Percentiles rank a stretch among this genome's conserved stretches.
Conservation (phyloP, 1,284 basidiomycete genomes). For the Athelia sp. region DNA sequence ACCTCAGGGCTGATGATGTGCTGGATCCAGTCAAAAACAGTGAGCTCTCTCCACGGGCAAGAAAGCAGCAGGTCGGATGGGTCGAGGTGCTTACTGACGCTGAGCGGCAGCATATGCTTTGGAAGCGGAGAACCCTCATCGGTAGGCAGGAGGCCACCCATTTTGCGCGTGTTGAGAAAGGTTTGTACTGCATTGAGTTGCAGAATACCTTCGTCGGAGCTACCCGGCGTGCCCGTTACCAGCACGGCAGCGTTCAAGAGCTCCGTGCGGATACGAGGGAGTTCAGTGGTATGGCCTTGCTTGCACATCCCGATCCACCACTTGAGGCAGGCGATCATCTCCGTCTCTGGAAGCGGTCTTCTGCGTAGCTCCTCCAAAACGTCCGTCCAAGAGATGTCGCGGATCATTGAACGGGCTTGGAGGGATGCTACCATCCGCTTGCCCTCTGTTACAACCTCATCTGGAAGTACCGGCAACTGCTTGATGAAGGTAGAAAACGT, state of each 20-base stretch:
- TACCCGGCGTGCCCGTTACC: conserved; percentile 33
- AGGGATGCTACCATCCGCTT: conserved; percentile 63
- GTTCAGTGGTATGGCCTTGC: conserved; percentile 35
- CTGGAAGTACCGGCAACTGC: conserved; percentile 73
- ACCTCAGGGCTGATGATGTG: conserved; percentile 57
- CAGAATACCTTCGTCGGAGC: conserved; percentile 48
- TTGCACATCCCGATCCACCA: conserved; percentile 83
- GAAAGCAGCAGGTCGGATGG: conserved; percentile 49
- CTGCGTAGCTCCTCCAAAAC: conserved; percentile 77
- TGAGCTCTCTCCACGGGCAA: conserved; percentile 83
- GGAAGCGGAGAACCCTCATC: conserved; percentile 75
- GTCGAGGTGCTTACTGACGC: conserved; percentile 62
- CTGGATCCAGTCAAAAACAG: conserved; percentile 72
- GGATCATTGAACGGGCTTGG: conserved; percentile 67
- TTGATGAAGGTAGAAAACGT: conserved; percentile 78
- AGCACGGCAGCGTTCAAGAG: conserved; percentile 72
- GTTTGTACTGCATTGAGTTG: conserved; percentile 68
- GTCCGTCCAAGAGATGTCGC: conserved; percentile 81
- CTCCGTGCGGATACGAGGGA: conserved; percentile 48
- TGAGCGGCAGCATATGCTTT: conserved; percentile 67
- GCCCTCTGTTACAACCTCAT: conserved; percentile 62
- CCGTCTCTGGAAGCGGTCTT: conserved; percentile 68
- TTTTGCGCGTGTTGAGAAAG: conserved; percentile 68
- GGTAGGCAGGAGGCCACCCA: conserved; percentile 61
- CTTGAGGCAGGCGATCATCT: conserved; percentile 79